phyloP scores from a whole-genome alignment of 2,329 filamentous ascomycete genomes.

The Coniochaeta prunicola region DNA sequence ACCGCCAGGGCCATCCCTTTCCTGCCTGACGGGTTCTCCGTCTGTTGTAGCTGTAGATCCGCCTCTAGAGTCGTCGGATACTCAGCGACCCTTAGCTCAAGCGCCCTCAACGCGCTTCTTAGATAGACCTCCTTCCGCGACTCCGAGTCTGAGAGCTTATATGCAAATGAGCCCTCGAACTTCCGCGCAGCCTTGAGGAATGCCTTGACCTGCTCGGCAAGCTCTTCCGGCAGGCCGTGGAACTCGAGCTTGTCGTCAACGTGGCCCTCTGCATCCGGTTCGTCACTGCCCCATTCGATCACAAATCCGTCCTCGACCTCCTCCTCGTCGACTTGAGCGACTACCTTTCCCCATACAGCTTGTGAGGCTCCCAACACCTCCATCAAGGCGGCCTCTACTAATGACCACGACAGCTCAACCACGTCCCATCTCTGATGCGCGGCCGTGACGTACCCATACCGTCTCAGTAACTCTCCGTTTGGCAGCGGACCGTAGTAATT shows the following conservation, averaged over 20 bases:
- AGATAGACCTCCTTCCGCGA: slow-evolving; percentile 39
- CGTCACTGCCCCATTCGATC: slow-evolving; percentile 47
- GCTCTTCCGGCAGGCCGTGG: slow-evolving; percentile 38
- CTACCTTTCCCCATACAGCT: slow-evolving; percentile 32
- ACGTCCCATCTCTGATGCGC: slow-evolving; percentile 76
- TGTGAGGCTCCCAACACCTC: slow-evolving; percentile 10
- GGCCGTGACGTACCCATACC: slow-evolving; percentile 81
- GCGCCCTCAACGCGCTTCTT: slow-evolving; percentile 26
- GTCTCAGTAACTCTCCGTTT: slow-evolving; percentile 71
- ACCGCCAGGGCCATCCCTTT: slow-evolving; percentile 23
- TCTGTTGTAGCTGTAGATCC: slow-evolving; percentile 14
- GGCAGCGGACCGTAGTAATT: slow-evolving; percentile 87
- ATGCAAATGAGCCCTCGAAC: slow-evolving; percentile 21
- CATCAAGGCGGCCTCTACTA: slow-evolving; percentile 20
- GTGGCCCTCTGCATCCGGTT: slow-evolving; percentile 40
- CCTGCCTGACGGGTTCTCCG: slow-evolving; percentile 5
- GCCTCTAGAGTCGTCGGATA: slow-evolving; percentile 22
- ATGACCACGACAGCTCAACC: slow-evolving; percentile 62
- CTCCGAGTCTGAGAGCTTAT: slow-evolving; percentile 39
- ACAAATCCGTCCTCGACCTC: slow-evolving; percentile 71
- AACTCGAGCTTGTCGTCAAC: slow-evolving; percentile 25
- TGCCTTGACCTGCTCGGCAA: slow-evolving; percentile 42
- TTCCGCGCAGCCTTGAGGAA: slow-evolving; percentile 44
- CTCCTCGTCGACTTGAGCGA: slow-evolving; percentile 50
- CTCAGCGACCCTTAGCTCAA: slow-evolving; percentile 15